Percentiles rank a stretch among this genome's conserved stretches.
Conservation (phyloP, 495 filamentous ascomycete species). For the Pseudomonodictys pantanalensis region DNA sequence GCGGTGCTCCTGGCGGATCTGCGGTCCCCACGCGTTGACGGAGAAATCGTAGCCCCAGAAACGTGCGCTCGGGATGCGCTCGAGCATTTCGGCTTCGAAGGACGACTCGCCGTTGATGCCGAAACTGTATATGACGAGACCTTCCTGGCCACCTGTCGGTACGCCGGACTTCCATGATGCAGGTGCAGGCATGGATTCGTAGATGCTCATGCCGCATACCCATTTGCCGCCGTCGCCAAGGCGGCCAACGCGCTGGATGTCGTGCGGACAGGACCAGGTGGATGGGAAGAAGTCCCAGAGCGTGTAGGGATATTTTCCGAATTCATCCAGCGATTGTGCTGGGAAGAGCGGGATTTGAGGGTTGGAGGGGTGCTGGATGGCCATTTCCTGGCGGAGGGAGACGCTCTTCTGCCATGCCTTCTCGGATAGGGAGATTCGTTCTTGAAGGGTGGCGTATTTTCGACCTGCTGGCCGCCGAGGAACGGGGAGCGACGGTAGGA, state of each 20-base stretch:
- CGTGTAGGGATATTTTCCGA: conserved; percentile 33
- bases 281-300: conserved; percentile 41
- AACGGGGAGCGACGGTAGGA: background rate
- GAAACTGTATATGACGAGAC: conserved; percentile 36
- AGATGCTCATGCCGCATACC: conserved; percentile 38
- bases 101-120: conserved; percentile 38
- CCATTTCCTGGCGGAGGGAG: conserved; percentile 3
- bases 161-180: background rate
- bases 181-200: conserved; percentile 22
- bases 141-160: conserved; percentile 4
- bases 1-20: conserved; percentile 24
- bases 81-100: conserved; percentile 39
- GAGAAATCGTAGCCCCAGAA: conserved; percentile 40
- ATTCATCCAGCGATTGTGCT: conserved; percentile 1
- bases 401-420: conserved; percentile 1
- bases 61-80: conserved; percentile 33
- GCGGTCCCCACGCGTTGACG: conserved; percentile 28
- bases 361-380: background rate
- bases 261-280: conserved; percentile 35
- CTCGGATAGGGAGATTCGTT: conserved; percentile 3
- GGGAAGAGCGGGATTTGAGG: conserved; percentile 10
- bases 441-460: background rate
- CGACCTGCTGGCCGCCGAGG: background rate
- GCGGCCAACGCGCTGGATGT: conserved; percentile 37
- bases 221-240: conserved; percentile 41